Evolutionary conservation across 306 rosid species (phyloP).

Genomic region (Trifolium repens): DNA sequence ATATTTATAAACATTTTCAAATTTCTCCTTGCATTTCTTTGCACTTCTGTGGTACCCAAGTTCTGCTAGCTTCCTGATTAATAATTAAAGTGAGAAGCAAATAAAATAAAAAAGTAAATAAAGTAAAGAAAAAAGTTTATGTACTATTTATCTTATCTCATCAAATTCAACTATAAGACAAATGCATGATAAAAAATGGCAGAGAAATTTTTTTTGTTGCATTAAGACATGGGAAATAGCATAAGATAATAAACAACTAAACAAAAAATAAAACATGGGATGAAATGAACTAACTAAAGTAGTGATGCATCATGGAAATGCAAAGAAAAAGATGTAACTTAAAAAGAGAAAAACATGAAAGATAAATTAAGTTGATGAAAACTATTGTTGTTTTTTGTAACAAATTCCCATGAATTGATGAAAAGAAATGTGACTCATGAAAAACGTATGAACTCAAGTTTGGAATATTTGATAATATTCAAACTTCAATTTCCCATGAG

Average conservation of each 20-base stretch:
- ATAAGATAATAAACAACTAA: conserved; percentile 20
- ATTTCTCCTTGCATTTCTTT: conserved; percentile 95
- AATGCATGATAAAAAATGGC: conserved; percentile 21
- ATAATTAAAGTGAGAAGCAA: background rate
- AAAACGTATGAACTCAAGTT: conserved; percentile 48
- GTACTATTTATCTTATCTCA: conserved; percentile 40
- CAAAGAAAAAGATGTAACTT: conserved; percentile 36
- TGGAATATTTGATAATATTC: conserved; percentile 37
- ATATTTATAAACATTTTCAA: conserved; percentile 93
- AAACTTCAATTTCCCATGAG: conserved; percentile 31
- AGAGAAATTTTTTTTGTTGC: background rate
- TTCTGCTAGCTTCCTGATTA: conserved; percentile 83
- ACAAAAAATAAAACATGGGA: conserved; percentile 15
- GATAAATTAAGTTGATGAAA: conserved; percentile 22
- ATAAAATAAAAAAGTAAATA: background rate
- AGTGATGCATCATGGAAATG: conserved; percentile 8
- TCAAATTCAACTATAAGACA: conserved; percentile 53
- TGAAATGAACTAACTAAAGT: conserved; percentile 5
- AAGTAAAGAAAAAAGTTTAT: background rate
- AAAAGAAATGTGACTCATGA: conserved; percentile 48
- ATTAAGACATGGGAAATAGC: conserved; percentile 28
- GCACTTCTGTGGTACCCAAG: conserved; percentile 82
- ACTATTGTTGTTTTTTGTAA: conserved; percentile 13
- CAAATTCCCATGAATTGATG: conserved; percentile 43
- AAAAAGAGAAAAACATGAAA: conserved; percentile 36